phyloP scores from a whole-genome alignment of 345 rosid genomes.

The Nephelium lappaceum region DNA sequence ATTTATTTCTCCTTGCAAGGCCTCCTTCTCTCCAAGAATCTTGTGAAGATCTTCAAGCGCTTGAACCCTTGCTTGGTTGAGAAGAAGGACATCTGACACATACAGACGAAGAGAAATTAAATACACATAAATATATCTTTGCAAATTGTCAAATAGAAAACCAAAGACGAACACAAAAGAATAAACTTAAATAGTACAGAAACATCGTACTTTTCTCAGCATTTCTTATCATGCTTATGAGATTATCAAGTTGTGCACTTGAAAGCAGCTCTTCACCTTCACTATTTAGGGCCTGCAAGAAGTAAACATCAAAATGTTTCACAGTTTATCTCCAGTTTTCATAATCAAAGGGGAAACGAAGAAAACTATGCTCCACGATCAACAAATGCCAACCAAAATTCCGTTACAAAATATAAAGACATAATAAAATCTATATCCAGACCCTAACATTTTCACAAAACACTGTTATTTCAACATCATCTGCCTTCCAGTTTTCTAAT shows the following conservation, averaged over 20 bases:
- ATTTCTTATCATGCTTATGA: slow-evolving; percentile 74
- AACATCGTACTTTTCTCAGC: slow-evolving; percentile 74
- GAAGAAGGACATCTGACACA: slow-evolving; percentile 75
- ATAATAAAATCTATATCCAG: slow-evolving; percentile 5
- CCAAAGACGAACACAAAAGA: slow-evolving; percentile 4
- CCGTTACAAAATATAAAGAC: not conserved
- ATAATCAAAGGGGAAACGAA: slow-evolving; percentile 4
- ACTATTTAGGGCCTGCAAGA: slow-evolving; percentile 50
- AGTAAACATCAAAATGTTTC: slow-evolving; percentile 5
- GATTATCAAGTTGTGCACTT: slow-evolving; percentile 57
- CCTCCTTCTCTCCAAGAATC: slow-evolving; percentile 73
- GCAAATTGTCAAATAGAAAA: not conserved
- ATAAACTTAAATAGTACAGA: slow-evolving; percentile 17
- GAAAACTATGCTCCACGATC: not conserved
- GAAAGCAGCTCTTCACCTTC: slow-evolving; percentile 51
- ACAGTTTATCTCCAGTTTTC: not conserved
- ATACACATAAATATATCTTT: not conserved
- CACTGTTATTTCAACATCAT: not conserved
- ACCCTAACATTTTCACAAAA: not conserved
- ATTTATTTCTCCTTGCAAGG: slow-evolving; percentile 73
- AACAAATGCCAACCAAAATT: not conserved
- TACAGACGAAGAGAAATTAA: slow-evolving; percentile 10
- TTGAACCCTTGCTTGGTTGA: slow-evolving; percentile 76
- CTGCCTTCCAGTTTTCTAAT: not conserved
- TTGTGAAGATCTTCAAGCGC: slow-evolving; percentile 73